Base-by-base conservation (phyloP, 2,329 filamentous ascomycete genomes). In the Cercospora zeae-maydis region DNA sequence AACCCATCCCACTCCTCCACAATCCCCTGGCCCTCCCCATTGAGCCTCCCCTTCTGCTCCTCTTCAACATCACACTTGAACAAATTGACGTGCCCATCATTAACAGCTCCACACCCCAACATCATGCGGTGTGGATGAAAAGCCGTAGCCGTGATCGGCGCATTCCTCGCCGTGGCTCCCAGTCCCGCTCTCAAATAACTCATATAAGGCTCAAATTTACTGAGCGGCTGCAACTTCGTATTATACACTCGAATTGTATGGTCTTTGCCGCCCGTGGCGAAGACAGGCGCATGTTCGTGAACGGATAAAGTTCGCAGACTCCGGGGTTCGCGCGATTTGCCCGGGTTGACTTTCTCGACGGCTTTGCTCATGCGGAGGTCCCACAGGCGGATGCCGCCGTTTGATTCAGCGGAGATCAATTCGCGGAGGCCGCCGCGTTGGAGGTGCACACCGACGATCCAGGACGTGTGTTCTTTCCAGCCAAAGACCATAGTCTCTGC, bases 61-160 rank as follows among this genome's bases (percentile, higher is more conserved):
- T 64, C 69, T 4, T 57, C 55, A 10, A 68, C 69, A 58, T 74
- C 74, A 58, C 74, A 75, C 63, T 72, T 72, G 71, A 93, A 96
- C 30, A 98, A 82, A 75, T 96, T 97, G 72, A 99, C 88, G 75
- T 97, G 91, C 64, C 93, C 86, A 74, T 97, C 93, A 61, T 92
- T 91, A 47, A 91, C 83, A 3, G 92, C 91, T 1, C 93, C 90
- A 71, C 90, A 95, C 36, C 92, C 93, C 65, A 99, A 83, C 76
- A 97, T 88, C 79, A 96, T 93, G 58, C 90, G 87, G 76, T 99
- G 95, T 0, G 95, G 95, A 78, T 99, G 95, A 81, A 98, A 99
- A 0, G 93, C 90, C 8, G 93, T 96, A 36, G 90, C 86, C 2
- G 92, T 88, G 68, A 99, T 96, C 1, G 95, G 90, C 6, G 88